Percentiles rank a stretch among this genome's conserved stretches.
Evolutionary conservation across 352 stramenopile species (phyloP).

Genomic region (Pythium phragmiticola): DNA sequence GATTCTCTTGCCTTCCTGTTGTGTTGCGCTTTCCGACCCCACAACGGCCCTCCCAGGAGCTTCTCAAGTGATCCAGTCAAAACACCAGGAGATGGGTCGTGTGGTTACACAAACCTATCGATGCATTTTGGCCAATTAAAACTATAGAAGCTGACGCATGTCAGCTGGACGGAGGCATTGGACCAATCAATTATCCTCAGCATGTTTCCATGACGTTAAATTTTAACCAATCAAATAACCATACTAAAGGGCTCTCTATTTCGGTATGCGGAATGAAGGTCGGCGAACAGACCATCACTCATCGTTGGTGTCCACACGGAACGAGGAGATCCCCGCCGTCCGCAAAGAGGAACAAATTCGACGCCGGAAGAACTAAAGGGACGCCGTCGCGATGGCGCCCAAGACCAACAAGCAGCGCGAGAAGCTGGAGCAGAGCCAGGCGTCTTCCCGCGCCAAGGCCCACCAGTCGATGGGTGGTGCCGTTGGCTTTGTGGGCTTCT

Average conservation of each 20-base stretch:
- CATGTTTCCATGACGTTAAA: not conserved
- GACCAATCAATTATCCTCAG: slow-evolving; percentile 13
- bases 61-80: slow-evolving; percentile 31
- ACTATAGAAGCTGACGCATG: not conserved
- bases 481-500: slow-evolving; percentile 71
- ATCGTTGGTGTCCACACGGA: slow-evolving; percentile 8
- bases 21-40: slow-evolving; percentile 22
- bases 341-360: not conserved
- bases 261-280: slow-evolving; percentile 7
- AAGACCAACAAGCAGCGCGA: slow-evolving; percentile 90
- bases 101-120: slow-evolving; percentile 16
- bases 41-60: slow-evolving; percentile 8
- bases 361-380: not conserved
- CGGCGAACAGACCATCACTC: slow-evolving; percentile 24
- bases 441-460: slow-evolving; percentile 77
- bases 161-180: slow-evolving; percentile 4
- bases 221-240: slow-evolving; percentile 9
- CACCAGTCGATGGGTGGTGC: slow-evolving; percentile 45
- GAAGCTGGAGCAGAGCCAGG: slow-evolving; percentile 79
- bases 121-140: slow-evolving; percentile 19
- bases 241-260: slow-evolving; percentile 1
- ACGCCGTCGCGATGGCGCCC: slow-evolving; percentile 30
- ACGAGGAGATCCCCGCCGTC: not conserved
- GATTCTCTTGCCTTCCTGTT: slow-evolving; percentile 29
- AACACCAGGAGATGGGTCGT: not conserved